Conservation (phyloP, 2,329 filamentous ascomycete species). For the Talaromyces albobiverticillius region DNA sequence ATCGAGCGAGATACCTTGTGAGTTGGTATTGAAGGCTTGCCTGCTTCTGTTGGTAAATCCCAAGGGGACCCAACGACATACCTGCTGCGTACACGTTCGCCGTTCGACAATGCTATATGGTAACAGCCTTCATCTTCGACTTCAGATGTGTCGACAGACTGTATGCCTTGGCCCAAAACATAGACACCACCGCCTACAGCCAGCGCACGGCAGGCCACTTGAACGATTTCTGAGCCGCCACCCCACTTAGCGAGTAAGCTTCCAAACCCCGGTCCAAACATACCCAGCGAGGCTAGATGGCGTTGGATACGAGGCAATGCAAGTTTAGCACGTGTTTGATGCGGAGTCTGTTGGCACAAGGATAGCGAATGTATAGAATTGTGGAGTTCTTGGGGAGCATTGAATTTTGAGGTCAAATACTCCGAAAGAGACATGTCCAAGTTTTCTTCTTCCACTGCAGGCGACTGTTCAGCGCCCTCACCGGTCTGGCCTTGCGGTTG, state of each 20-base stretch:
- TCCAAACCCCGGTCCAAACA: slow-evolving; percentile 85
- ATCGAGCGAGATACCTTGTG: slow-evolving; percentile 59
- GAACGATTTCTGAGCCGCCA: slow-evolving; percentile 80
- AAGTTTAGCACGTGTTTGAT: slow-evolving; percentile 59
- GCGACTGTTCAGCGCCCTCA: slow-evolving; percentile 39
- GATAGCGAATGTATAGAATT: slow-evolving; percentile 68
- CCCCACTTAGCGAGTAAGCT: slow-evolving; percentile 93
- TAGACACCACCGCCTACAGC: slow-evolving; percentile 91
- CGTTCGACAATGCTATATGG: slow-evolving; percentile 33
- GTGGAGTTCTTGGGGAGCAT: slow-evolving; percentile 66
- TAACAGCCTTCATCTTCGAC: slow-evolving; percentile 21
- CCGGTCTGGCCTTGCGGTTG: slow-evolving; percentile 58
- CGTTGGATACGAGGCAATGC: slow-evolving; percentile 72
- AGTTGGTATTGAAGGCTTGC: slow-evolving; percentile 15
- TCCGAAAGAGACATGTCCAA: slow-evolving; percentile 46
- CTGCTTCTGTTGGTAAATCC: slow-evolving; percentile 30
- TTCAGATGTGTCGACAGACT: slow-evolving; percentile 26
- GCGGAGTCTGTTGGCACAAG: slow-evolving; percentile 60
- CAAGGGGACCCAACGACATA: slow-evolving; percentile 36
- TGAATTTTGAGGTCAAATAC: slow-evolving; percentile 54
- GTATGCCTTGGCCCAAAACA: slow-evolving; percentile 71
- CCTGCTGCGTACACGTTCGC: slow-evolving; percentile 35
- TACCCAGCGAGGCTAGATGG: slow-evolving; percentile 80
- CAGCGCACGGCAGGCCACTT: slow-evolving; percentile 85
- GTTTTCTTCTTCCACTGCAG: slow-evolving; percentile 52